Base-by-base conservation (phyloP, 2,329 filamentous ascomycete species). In the Paecilomyces variotii region DNA sequence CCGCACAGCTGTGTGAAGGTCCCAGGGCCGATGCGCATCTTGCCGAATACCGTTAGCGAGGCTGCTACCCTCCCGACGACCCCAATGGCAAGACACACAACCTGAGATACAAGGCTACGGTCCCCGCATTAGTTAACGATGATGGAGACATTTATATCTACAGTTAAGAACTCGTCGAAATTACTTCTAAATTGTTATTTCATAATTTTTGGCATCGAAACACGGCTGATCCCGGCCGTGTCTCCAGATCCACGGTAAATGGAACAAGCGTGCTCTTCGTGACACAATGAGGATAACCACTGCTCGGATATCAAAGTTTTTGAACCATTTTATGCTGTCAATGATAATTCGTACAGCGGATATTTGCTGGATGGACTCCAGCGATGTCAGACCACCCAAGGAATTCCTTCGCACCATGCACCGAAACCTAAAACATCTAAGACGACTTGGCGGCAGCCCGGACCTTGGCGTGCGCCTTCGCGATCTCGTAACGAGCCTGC, bases 401-500 rank as follows among this genome's bases (percentile, higher is more conserved):
- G 68, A 67, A 73, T 70, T 71, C 71, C 72, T 69, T 74, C 72
- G 72, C 71, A 72, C 73, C 70, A 75, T 73, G 70, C 72, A 74
- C 72, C 70, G 68, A 72, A 69, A 70, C 68, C 70, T 65, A 62
- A 69, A 71, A 68, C 68, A 67, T 72, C 66, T 71, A 72, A 67
- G 70, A 72, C 67, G 70, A 78, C 76, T 89, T 90, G 78, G 89
- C 87, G 72, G 87, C 82, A 72, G 89, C 87, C 84, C 89, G 89
- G 81, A 96, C 83, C 87, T 96, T 96, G 77, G 91, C 90, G 77
- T 95, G 84, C 74, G 90, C 88, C 89, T 97, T 97, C 82, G 89
- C 89, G 81, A 96, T 88, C 85, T 97, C 92, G 83, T 95, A 97
- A 78, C 92, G 90, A 79, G 84, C 83, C 85, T 87, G 70, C 56